Conservation (phyloP, 2,329 filamentous ascomycete species). For the Calonectria pteridis region DNA sequence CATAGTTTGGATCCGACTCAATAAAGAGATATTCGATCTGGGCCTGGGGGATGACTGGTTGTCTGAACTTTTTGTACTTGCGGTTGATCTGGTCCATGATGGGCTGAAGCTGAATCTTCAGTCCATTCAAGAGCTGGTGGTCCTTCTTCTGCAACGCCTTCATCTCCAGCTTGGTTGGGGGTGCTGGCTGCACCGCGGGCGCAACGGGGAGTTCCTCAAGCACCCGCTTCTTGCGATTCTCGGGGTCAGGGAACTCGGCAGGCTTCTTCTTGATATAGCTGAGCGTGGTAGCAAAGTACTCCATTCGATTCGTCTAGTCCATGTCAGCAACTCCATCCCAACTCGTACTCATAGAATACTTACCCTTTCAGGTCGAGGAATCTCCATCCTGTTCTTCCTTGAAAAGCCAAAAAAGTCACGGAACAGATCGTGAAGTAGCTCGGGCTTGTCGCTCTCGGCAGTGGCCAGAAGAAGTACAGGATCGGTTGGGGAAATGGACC, state of each 20-base stretch:
- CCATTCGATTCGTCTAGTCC: conserved; percentile 69
- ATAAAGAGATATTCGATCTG: conserved; percentile 86
- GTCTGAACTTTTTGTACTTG: conserved; percentile 89
- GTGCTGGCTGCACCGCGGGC: conserved; percentile 76
- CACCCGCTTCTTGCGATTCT: conserved; percentile 87
- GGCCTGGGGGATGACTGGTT: conserved; percentile 79
- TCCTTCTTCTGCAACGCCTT: conserved; percentile 86
- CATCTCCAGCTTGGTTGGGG: conserved; percentile 81
- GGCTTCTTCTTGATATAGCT: conserved; percentile 84
- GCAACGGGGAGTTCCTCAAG: conserved; percentile 83
- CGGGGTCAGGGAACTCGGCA: conserved; percentile 86
- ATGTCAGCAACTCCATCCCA: conserved; percentile 14
- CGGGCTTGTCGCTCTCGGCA: conserved; percentile 75
- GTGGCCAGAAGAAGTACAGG: conserved; percentile 91
- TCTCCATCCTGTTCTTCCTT: conserved; percentile 78
- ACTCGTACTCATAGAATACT: conserved; percentile 42
- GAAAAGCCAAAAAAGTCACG: conserved; percentile 89
- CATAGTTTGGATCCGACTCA: conserved; percentile 81
- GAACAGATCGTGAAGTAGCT: conserved; percentile 74
- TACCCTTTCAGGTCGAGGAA: conserved; percentile 75
- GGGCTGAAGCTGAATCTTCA: conserved; percentile 91
- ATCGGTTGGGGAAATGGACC: conserved; percentile 88
- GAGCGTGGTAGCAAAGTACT: conserved; percentile 84
- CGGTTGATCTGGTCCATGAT: conserved; percentile 97
- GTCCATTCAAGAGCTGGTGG: conserved; percentile 82